Evolutionary conservation across 2,329 filamentous ascomycete genomes (phyloP), one percentile per base, ranked within the genome.

Genomic region (Fusarium sp.): DNA sequence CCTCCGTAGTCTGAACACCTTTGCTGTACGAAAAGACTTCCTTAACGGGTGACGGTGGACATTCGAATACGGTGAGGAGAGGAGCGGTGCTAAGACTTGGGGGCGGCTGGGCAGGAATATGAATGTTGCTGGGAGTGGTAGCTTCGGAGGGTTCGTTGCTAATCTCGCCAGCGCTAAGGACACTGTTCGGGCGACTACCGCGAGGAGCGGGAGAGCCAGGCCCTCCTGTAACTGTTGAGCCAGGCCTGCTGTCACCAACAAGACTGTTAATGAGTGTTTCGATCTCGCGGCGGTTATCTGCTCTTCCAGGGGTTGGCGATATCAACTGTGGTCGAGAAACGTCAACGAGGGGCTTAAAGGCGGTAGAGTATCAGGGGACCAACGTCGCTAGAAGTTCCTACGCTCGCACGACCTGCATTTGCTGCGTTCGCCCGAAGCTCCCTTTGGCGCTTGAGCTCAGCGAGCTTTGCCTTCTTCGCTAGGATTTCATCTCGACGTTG

Each of bases 1-100:
- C 89, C 74, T 93, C 91, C 23, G 91, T 89, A 16, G 96, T 97
- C 80, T 99, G 97, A 23, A 98, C 94, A 57, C 90, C 94, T 82
- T 97, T 98, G 85, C 92, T 98, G 84, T 99, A 99, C 54, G 94
- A 97, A 76, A 97, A 94, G 62, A 97, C 85, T 79, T 99, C 96
- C 69, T 91, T 88, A 57, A 91, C 88, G 34, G 91, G 89, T 20
- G 89, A 91, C 2, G 92, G 91, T 3, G 91, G 89, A 69, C 89
- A 92, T 79, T 97, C 94, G 80, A 91, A 94, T 63, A 96, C 87
- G 34, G 92, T 94, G 18, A 90, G 89, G 54, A 93, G 84, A 9
- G 92, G 86, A 12, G 88, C 89, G 2, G 94, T 91, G 9, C 89
- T 91, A 20, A 97, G 87, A 4, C 89, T 91, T 75, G 95, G 62